These are phyloP conservation scores for Ceratocystis alfenasii DNA, from an alignment of 2,329 filamentous ascomycete genomes.

Conservation along the genomic window DNA sequence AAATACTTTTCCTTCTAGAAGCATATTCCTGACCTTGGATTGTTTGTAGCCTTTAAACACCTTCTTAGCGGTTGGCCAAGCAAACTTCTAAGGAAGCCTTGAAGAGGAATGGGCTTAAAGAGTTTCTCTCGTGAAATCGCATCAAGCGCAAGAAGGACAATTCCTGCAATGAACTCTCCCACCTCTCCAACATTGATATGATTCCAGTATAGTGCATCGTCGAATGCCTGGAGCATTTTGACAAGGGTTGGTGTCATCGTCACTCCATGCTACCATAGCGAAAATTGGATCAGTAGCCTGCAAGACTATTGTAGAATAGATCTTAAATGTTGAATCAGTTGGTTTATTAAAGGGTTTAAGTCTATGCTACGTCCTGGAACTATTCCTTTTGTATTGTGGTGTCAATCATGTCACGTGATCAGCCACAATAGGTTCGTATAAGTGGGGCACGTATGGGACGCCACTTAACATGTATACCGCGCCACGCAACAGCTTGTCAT, in stretches of 20 bases:
- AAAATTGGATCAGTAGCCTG: neutral
- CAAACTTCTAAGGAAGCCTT: neutral
- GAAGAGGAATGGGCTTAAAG: neutral
- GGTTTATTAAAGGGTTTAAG: too few species aligned
- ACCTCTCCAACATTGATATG: neutral
- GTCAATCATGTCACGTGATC: too few species aligned
- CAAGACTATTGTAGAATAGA: too few species aligned
- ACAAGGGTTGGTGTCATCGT: neutral
- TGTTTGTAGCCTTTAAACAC: neutral
- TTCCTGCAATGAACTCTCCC: neutral
- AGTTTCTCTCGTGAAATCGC: neutral
- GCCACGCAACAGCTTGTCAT: too few species aligned
- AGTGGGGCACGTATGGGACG: too few species aligned
- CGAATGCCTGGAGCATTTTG: neutral
- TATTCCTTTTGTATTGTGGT: too few species aligned
- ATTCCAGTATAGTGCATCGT: neutral
- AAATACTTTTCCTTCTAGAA: neutral
- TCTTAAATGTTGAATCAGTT: too few species aligned
- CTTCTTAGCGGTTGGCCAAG: neutral
- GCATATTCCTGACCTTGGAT: neutral
- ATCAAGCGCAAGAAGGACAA: neutral
- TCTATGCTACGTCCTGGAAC: too few species aligned
- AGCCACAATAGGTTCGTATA: too few species aligned
- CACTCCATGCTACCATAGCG: neutral
- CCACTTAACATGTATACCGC: too few species aligned